Percentiles rank a stretch among this genome's conserved stretches.
Conservation (phyloP, 2,329 filamentous ascomycete species). For the Fusarium vanettenii region DNA sequence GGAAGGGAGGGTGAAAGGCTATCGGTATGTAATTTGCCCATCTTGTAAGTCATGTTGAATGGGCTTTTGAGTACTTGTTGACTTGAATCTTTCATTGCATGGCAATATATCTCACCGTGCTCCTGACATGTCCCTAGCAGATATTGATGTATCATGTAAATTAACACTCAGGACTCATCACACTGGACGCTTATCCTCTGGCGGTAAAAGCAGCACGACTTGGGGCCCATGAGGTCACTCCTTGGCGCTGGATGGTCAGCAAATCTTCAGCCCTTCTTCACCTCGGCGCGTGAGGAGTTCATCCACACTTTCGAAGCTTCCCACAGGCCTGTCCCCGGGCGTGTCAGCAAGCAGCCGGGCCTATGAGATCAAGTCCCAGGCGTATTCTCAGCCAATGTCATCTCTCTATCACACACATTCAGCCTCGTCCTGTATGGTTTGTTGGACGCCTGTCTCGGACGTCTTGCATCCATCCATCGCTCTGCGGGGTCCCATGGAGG, state of each 20-base stretch:
- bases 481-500: conserved; percentile 8
- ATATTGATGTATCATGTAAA: not conserved
- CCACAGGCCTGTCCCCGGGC: not conserved
- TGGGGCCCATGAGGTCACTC: not conserved
- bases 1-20: not conserved
- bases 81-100: not conserved
- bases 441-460: conserved; percentile 2
- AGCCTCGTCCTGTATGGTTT: conserved; percentile 8
- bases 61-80: not conserved
- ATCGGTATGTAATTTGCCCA: not conserved
- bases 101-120: not conserved
- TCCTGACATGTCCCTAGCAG: not conserved
- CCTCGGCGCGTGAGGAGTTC: conserved; percentile 4
- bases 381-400: conserved; percentile 3
- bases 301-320: conserved; percentile 6
- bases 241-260: conserved; percentile 16
- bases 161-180: not conserved
- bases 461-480: not conserved
- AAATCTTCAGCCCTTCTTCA: conserved; percentile 3
- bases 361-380: conserved; percentile 2
- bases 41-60: not conserved
- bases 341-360: conserved; percentile 13
- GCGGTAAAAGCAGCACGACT: not conserved
- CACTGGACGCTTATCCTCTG: not conserved
- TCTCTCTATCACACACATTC: conserved; percentile 14